Conservation (phyloP, 129 eudicot species). For the Lactuca saligna region DNA sequence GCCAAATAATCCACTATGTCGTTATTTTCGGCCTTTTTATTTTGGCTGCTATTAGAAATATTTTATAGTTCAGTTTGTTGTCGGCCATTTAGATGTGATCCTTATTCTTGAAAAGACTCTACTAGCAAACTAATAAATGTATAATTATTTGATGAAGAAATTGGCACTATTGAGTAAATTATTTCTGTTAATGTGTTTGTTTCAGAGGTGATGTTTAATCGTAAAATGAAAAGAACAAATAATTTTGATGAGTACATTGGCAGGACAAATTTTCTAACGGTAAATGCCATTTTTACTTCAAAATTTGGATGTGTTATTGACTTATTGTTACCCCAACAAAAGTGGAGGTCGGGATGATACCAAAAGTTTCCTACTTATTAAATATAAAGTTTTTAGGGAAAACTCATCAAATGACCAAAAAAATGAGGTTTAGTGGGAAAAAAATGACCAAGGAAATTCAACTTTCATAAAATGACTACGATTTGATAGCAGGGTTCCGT, state of each 20-base stretch:
- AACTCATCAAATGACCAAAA: too few species aligned
- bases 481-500: too few species aligned
- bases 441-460: too few species aligned
- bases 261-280: neutral
- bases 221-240: neutral
- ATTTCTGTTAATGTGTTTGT: neutral
- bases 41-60: slow-evolving; percentile 2
- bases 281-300: neutral
- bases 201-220: neutral
- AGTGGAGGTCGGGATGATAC: too few species aligned
- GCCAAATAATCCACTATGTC: neutral
- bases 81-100: slow-evolving; percentile 10
- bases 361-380: too few species aligned
- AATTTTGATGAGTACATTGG: neutral
- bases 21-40: neutral
- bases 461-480: too few species aligned
- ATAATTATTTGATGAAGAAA: neutral
- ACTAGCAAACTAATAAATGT: slow-evolving; percentile 9
- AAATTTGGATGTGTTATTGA: neutral
- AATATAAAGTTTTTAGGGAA: too few species aligned
- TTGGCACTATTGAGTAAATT: neutral
- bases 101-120: slow-evolving; percentile 16
- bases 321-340: neutral
- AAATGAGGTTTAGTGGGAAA: too few species aligned
- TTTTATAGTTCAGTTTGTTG: neutral